Evolutionary conservation across 805 yeast species (phyloP).

Genomic region (Monosporozyma aquatica): DNA sequence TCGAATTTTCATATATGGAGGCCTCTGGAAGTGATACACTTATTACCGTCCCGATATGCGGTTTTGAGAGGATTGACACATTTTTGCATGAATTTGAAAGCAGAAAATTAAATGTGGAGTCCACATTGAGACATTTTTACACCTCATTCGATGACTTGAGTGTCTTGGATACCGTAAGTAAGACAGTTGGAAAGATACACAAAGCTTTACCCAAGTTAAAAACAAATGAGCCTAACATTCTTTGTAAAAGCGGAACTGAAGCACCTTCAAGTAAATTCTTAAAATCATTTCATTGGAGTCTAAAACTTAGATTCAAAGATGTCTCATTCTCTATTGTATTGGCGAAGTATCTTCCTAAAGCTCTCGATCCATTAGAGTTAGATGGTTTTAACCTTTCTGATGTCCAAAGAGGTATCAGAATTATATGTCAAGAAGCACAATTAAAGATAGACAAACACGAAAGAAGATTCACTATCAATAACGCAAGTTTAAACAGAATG

Average conservation of each 20-base stretch:
- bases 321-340: constrained; percentile 17
- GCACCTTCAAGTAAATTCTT: background rate
- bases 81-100: constrained; percentile 15
- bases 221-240: background rate
- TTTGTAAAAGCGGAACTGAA: background rate
- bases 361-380: constrained; percentile 19
- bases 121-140: constrained; percentile 24
- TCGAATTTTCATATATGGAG: constrained; percentile 15
- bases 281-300: constrained; percentile 12
- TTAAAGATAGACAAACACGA: constrained; percentile 6
- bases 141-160: constrained; percentile 18
- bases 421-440: constrained; percentile 17
- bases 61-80: constrained; percentile 24
- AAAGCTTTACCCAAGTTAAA: background rate
- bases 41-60: constrained; percentile 19
- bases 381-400: constrained; percentile 15
- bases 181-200: constrained; percentile 4
- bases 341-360: constrained; percentile 15
- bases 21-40: constrained; percentile 6
- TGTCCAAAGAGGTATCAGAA: constrained; percentile 19
- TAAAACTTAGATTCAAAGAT: constrained; percentile 23
- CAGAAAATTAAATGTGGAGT: constrained; percentile 11
- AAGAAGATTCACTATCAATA: constrained; percentile 11
- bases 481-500: constrained; percentile 16
- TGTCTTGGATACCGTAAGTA: constrained; percentile 14